Base-by-base conservation (phyloP, 805 yeast genomes). In the Saturnispora saitoi region DNA sequence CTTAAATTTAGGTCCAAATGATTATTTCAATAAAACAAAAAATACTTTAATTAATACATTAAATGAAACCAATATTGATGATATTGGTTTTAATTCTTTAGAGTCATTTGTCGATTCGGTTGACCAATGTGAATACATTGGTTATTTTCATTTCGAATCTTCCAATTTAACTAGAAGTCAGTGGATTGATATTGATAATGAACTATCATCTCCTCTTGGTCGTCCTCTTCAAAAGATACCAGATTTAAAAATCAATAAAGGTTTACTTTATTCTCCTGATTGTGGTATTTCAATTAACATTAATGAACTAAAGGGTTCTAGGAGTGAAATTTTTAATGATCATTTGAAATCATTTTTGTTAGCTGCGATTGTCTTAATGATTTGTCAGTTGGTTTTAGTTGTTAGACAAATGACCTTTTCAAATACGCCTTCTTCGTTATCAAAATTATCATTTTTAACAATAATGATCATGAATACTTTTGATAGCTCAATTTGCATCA, bases 231-330 rank as follows among this genome's bases (percentile, higher is more conserved):
- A 75, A 15, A 51, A 58, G 1, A 60, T 82, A 4, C 96, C 96
- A 0, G 57, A 63, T 0, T 54, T 90, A 15, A 67, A 66, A 30
- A 57, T 90, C 9, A 62, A 73, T 2, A 65, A 73, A 10, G 88
- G 83, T 6, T 53, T 87, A 12, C 51, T 87, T 17, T 89, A 86
- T 58, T 87, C 96, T 0, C 97, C 97, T 0, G 95, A 90, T 60
- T 90, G 98, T 69, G 95, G 90, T 0, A 59, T 83, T 2, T 60
- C 75, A 2, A 51, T 86, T 4, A 61, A 65, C 5, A 38, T 75
- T 6, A 61, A 62, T 7, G 53, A 58, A 6, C 63, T 69, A 2
- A 48, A 49, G 12, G 96, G 96, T 1, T 66, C 74, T n/a, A 76
- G 80, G 51, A 64, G 68, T 45, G 90, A 82, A 58, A 70, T 75